phyloP scores from a whole-genome alignment of 164 flowering plant species.

The Nelumbo lutea region DNA sequence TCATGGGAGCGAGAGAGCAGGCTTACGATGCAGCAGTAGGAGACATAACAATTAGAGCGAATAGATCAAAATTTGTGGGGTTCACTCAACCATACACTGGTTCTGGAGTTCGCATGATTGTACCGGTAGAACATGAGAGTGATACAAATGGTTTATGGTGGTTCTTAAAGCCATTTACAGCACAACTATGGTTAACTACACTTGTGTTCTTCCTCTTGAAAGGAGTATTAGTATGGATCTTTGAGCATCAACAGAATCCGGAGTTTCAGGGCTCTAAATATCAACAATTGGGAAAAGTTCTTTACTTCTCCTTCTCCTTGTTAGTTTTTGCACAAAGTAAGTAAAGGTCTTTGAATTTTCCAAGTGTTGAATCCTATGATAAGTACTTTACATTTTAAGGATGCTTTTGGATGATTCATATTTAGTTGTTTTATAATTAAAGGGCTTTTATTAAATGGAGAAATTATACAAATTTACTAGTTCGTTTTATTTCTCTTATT shows the following conservation, averaged over 20 bases:
- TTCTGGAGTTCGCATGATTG: constrained; percentile 11
- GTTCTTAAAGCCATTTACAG: constrained; percentile 11
- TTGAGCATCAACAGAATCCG: constrained; percentile 3
- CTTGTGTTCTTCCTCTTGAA: neutral
- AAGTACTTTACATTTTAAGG: neutral
- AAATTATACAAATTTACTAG: too few species aligned
- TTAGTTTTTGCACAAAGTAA: constrained; percentile 5
- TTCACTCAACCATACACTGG: constrained; percentile 8
- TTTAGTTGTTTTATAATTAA: too few species aligned
- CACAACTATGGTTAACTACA: constrained; percentile 10
- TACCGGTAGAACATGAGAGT: neutral
- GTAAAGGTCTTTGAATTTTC: neutral
- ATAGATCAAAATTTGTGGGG: constrained; percentile 8
- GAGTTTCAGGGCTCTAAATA: constrained; percentile 7
- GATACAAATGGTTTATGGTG: neutral
- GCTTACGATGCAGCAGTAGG: constrained; percentile 12
- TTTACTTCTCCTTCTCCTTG: constrained; percentile 1
- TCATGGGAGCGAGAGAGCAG: neutral
- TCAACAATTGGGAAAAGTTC: constrained; percentile 3
- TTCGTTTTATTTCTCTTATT: too few species aligned
- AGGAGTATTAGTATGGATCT: constrained; percentile 9
- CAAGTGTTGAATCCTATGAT: neutral
- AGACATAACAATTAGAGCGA: constrained; percentile 8
- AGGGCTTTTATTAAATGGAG: too few species aligned
- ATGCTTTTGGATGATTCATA: neutral